phyloP scores from a whole-genome alignment of 129 eudicot species.

The Kitagawia praeruptora region DNA sequence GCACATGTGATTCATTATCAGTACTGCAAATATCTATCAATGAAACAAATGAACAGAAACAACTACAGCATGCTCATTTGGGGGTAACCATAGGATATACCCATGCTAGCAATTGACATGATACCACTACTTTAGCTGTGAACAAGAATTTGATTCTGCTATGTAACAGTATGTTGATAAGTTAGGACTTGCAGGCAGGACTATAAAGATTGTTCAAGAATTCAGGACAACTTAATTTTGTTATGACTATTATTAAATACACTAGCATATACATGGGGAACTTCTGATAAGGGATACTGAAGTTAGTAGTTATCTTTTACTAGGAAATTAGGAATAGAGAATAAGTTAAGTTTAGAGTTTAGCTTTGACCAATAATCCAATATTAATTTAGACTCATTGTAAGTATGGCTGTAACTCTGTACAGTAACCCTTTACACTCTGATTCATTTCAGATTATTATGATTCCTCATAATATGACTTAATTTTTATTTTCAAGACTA shows the following conservation, averaged over 20 bases:
- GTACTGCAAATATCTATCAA: background rate
- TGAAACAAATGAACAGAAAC: background rate
- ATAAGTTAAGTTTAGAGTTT: background rate
- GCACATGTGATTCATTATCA: constrained; percentile 12
- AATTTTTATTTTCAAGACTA: background rate
- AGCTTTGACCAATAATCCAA: background rate
- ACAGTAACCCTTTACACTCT: background rate
- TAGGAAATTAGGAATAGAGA: background rate
- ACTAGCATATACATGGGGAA: background rate
- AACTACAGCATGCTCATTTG: background rate
- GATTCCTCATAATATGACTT: background rate
- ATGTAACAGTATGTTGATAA: background rate
- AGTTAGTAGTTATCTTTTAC: background rate
- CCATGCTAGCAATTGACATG: background rate
- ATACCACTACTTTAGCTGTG: background rate
- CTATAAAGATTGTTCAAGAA: background rate
- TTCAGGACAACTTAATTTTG: background rate
- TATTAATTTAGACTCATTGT: background rate
- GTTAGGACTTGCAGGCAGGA: background rate
- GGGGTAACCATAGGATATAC: background rate
- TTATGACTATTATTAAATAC: background rate
- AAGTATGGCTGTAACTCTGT: background rate
- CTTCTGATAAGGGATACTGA: background rate
- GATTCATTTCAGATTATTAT: too few relatives aligned
- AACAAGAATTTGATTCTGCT: background rate